Conservation (phyloP, 1,139 yeast species). For the Candida tetrigidarum region DNA sequence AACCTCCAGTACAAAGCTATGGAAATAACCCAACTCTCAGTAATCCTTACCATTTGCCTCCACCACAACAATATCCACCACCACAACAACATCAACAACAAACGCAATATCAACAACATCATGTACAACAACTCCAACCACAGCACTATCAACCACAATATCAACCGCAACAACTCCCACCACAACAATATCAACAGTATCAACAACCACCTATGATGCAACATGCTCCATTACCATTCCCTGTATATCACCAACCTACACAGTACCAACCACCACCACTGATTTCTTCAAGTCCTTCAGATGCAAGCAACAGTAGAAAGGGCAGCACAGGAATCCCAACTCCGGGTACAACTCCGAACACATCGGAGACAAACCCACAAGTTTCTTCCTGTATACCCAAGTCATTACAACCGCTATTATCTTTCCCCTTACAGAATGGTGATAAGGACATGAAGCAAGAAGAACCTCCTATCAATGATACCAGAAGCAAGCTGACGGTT, state of each 20-base stretch:
- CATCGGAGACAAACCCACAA: neutral
- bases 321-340: constrained; percentile 12
- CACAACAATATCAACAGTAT: constrained; percentile 6
- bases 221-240: neutral
- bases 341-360: constrained; percentile 17
- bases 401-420: constrained; percentile 30
- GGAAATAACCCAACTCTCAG: neutral
- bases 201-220: constrained; percentile 6
- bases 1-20: constrained; percentile 4
- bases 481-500: neutral
- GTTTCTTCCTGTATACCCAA: constrained; percentile 24
- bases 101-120: constrained; percentile 8
- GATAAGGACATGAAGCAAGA: constrained; percentile 1
- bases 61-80: neutral
- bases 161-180: too few relatives aligned
- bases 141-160: too few relatives aligned
- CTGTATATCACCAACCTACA: constrained; percentile 2
- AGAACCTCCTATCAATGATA: neutral
- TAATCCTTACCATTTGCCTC: constrained; percentile 3
- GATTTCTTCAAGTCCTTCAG: constrained; percentile 2
- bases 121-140: too few relatives aligned
- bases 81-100: constrained; percentile 11
- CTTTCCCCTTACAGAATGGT: constrained; percentile 24
- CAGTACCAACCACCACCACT: constrained; percentile 1
- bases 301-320: neutral